Conservation (phyloP, 805 yeast genomes). For the Saccharomycopsis microspora region DNA sequence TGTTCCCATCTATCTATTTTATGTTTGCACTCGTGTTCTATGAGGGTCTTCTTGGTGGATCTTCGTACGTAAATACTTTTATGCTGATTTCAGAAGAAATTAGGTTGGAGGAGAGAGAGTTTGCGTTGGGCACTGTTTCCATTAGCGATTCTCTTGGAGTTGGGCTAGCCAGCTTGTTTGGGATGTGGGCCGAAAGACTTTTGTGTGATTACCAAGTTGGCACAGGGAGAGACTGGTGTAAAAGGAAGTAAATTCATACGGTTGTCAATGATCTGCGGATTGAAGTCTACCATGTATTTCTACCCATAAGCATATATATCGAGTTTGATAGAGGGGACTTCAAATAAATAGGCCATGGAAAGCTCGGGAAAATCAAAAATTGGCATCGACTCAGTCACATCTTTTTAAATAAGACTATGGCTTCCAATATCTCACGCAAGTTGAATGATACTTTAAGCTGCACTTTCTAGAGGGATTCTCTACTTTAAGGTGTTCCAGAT, state of each 20-base stretch:
- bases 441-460: no score
- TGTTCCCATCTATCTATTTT: constrained; percentile 49
- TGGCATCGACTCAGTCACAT: no score
- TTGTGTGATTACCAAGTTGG: constrained; percentile 63
- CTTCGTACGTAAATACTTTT: constrained; percentile 83
- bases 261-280: no score
- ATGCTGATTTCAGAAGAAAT: constrained; percentile 57
- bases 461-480: no score
- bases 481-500: no score
- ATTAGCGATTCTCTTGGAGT: constrained; percentile 81
- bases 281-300: no score
- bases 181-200: constrained; percentile 60
- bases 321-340: no score
- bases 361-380: no score
- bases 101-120: constrained; percentile 45
- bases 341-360: no score
- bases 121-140: constrained; percentile 75
- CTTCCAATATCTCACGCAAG: no score
- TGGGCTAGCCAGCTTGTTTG: constrained; percentile 67
- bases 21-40: constrained; percentile 59
- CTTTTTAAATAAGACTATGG: no score
- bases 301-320: no score
- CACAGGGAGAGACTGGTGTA: constrained; percentile 76
- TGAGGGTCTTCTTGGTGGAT: constrained; percentile 88
- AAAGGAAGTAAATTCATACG: constrained; percentile 18